Base-by-base conservation (phyloP, 768 basidiomycete species). In the Lactarius sp. region DNA sequence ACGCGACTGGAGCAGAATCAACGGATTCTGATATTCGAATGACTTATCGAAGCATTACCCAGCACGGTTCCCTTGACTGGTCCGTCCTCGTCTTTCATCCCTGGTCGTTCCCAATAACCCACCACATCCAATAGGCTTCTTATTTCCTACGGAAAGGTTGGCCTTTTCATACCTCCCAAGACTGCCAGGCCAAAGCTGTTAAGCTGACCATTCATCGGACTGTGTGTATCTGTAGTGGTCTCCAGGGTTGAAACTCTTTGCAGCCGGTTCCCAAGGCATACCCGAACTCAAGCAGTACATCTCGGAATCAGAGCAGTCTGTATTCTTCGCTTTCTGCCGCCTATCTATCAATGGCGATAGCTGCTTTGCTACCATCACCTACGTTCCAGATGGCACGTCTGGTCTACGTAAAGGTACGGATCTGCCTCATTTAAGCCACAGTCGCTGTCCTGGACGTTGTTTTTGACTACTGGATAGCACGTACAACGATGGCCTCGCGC, bases 201-300 rank as follows among this genome's bases (percentile, higher is more conserved):
- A n/a, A n/a, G n/a, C 22, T 47, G 18, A 59, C 37, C 34, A 22
- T 33, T 59, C 46, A 20, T 37, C 33, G 44, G 7, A 3, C 6
- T 10, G 37, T 42, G 31, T 46, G n/a, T 42, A 10, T 3, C 47
- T 50, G n/a, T 46, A 67, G 66, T 67, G 66, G 66, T 60, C 66
- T 8, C 47, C 63, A 1, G 51, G 64, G 34, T 52, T 67, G n/a
- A 67, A 49, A 31, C 55, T 67, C 16, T 46, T 50, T 31, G 66
- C 64, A 34, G 63, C 66, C 8, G 66, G 66, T 5, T 65, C 66
- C 4, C 66, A 65, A 34, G 66, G 66, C 27, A 18, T 67, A 51
- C 13, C 56, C 50, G 66, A 67, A 39, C 58, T 67, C 0, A 67
- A 57, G 14, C 37, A 46, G 33, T 46, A 22, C 27, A 65, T 67